Percentiles rank a stretch among this genome's conserved stretches.
Conservation (phyloP, 495 filamentous ascomycete species). For the Hypoxylon cercidicola region DNA sequence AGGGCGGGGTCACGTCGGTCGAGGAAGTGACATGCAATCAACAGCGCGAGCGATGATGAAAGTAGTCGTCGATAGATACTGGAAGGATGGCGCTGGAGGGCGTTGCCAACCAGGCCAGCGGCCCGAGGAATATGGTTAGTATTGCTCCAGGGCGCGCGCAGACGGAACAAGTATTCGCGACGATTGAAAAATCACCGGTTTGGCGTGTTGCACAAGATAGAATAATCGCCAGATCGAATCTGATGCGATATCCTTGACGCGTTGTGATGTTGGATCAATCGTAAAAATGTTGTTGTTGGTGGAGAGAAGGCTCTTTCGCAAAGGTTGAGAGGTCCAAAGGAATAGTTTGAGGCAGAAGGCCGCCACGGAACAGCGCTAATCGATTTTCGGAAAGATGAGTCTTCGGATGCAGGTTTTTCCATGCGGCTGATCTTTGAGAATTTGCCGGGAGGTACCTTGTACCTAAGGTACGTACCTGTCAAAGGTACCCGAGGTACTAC, state of each 20-base stretch:
- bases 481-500: no score
- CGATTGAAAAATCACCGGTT: conserved; percentile 42
- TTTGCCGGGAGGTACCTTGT: neutral
- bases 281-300: conserved; percentile 46
- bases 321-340: conserved; percentile 20
- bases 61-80: conserved; percentile 31
- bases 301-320: conserved; percentile 37
- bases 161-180: conserved; percentile 20
- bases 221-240: conserved; percentile 38
- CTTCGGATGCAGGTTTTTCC: conserved; percentile 42
- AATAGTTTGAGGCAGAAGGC: conserved; percentile 22
- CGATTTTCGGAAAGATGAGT: conserved; percentile 26
- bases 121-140: conserved; percentile 33
- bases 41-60: conserved; percentile 37
- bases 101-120: conserved; percentile 42
- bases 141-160: conserved; percentile 48
- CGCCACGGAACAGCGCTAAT: conserved; percentile 39
- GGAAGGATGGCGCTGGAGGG: conserved; percentile 41
- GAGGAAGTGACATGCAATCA: conserved; percentile 7
- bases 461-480: conserved; percentile 2
- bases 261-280: conserved; percentile 46
- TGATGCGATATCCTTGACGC: conserved; percentile 50
- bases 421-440: conserved; percentile 17
- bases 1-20: conserved; percentile 10
- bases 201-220: conserved; percentile 43